Evolutionary conservation across 768 basidiomycete genomes (phyloP), one percentile per base, ranked within the genome.

Genomic region (Galerina marginata): DNA sequence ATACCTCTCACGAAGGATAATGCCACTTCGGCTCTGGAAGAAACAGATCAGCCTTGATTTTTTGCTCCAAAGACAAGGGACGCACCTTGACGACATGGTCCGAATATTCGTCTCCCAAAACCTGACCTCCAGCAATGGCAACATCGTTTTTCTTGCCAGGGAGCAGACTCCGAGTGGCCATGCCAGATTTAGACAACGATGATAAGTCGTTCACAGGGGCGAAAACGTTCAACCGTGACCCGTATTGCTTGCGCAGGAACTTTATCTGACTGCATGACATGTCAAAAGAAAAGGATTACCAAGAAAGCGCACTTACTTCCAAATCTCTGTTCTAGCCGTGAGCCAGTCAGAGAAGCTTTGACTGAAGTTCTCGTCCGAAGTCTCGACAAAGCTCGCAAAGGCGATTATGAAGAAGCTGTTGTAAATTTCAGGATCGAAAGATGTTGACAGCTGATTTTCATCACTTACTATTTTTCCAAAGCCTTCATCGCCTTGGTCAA

Each of bases 41-140:
- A 43, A 16, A 46, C 6, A 38, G 20, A 25, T 59, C 4, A 20
- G 40, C n/a, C 33, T 15, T 11, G 20, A 16, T 55, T 14, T 29
- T n/a, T 46, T 49, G 6, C 20, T 6, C 38, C 33, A 33, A 46
- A 36, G 29, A 36, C 54, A 16, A 10, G 47, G 26, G 37, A 12
- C 46, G 36, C 59, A 92, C 93, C 82, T 91, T 91, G 36, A 99
- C 87, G 46, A 99, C 94, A 71, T 96, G 93, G 43, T 93, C 91
- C 2, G 93, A 94, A 79, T 94, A 99, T 72, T 99, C 97, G 70
- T 98, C 96, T 4, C 95, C 96, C 1, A 96, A 78, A 45, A 97
- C 86, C 69, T 90, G 92, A 0, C 93, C 94, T 9, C 94, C 94
- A 20, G 85, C 76, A 59, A 89, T 91, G 37, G 84, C 88, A 10